A percentile compares a stretch with the other conserved stretches of the same genome.
These are phyloP conservation scores for Xylariomycetidae sp. DNA, from an alignment of 2,329 filamentous ascomycete species.

Conservation along the genomic window DNA sequence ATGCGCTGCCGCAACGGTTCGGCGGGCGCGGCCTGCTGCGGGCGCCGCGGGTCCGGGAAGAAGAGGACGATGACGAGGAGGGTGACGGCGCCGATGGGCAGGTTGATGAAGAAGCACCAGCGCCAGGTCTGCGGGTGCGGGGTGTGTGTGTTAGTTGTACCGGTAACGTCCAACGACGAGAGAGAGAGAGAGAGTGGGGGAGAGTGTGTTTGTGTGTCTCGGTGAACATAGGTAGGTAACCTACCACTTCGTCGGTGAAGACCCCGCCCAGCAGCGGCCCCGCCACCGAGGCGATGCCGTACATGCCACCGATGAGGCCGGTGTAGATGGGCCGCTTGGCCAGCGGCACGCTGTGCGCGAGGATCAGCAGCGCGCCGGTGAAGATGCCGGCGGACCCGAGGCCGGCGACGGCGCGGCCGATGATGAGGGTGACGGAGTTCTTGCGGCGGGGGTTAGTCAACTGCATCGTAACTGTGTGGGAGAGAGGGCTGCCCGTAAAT, in stretches of 20 bases:
- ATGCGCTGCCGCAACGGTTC: background rate
- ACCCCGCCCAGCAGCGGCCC: slow-evolving; percentile 26
- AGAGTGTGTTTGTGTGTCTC: too few species aligned
- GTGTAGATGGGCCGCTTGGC: slow-evolving; percentile 18
- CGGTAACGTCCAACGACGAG: too few species aligned
- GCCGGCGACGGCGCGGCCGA: slow-evolving; percentile 24
- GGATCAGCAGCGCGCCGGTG: slow-evolving; percentile 32
- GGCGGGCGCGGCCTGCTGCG: slow-evolving; percentile 4
- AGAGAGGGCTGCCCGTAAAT: too few species aligned
- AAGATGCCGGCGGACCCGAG: slow-evolving; percentile 34
- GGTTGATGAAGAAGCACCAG: slow-evolving; percentile 17
- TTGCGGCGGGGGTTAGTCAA: too few species aligned
- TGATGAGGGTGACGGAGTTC: slow-evolving; percentile 23
- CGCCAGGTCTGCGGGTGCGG: slow-evolving; percentile 12
- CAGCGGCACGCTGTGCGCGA: slow-evolving; percentile 25
- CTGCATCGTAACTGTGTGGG: too few species aligned
- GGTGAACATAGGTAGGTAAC: too few species aligned
- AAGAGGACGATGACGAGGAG: slow-evolving; percentile 16
- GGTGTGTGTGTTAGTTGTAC: slow-evolving; percentile 2
- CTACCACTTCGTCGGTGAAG: slow-evolving; percentile 27
- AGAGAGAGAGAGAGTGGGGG: too few species aligned
- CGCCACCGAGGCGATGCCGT: slow-evolving; percentile 34
- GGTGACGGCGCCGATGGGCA: slow-evolving; percentile 12
- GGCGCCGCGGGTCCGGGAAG: slow-evolving; percentile 12
- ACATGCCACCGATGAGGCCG: slow-evolving; percentile 25